Conservation (phyloP, 345 rosid species). For the Mallotus nudiflorus region DNA sequence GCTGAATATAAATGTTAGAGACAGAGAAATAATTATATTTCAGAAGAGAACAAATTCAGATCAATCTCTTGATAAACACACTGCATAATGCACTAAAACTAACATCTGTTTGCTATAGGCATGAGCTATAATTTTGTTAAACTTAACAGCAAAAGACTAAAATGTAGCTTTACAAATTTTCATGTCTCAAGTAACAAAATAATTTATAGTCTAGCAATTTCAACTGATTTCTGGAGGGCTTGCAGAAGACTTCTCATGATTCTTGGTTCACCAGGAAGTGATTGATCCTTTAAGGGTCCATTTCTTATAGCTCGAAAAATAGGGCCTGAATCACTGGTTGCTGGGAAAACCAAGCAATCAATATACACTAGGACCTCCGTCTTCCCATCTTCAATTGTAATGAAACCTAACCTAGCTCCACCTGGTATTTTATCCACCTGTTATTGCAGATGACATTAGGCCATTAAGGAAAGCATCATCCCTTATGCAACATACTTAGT, state of each 20-base stretch:
- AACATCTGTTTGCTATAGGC: not conserved
- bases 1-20: too few relatives aligned
- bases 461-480: not conserved
- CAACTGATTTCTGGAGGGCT: constrained; percentile 70
- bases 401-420: constrained; percentile 87
- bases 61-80: not conserved
- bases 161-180: not conserved
- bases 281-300: constrained; percentile 57
- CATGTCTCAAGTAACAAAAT: constrained; percentile 1
- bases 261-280: constrained; percentile 89
- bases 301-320: constrained; percentile 75
- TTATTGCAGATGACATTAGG: constrained; percentile 3
- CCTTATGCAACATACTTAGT: not conserved
- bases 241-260: constrained; percentile 91
- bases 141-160: not conserved
- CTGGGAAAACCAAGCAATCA: constrained; percentile 72
- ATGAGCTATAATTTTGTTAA: not conserved
- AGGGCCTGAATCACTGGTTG: constrained; percentile 47
- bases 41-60: not conserved
- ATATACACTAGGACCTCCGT: constrained; percentile 83
- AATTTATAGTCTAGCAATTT: constrained; percentile 55
- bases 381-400: constrained; percentile 63
- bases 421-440: constrained; percentile 79
- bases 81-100: not conserved
- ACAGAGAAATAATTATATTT: not conserved